phyloP scores from a whole-genome alignment of 2,329 filamentous ascomycete genomes.

The Xylaria multiplex region DNA sequence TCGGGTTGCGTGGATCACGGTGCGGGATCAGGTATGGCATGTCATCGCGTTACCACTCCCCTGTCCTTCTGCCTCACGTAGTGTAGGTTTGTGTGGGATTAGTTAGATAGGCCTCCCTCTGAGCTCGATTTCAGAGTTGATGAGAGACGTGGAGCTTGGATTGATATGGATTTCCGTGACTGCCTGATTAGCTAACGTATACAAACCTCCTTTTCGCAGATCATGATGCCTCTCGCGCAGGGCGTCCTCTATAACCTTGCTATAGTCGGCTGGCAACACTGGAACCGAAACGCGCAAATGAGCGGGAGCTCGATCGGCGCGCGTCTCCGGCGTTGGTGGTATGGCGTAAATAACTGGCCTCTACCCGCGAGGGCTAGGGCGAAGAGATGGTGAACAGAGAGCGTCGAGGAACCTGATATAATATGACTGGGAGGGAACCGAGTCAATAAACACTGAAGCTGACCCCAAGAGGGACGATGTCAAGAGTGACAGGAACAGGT shows the following conservation, averaged over 20 bases:
- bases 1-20: conserved; percentile 83
- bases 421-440: background rate
- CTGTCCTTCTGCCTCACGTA: background rate
- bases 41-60: background rate
- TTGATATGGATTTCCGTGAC: background rate
- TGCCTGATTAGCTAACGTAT: conserved; percentile 4
- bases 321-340: conserved; percentile 90
- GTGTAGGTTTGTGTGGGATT: too few relatives aligned
- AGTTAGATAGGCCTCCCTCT: too few relatives aligned
- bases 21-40: conserved; percentile 79
- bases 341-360: conserved; percentile 89
- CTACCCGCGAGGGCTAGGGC: conserved; percentile 58
- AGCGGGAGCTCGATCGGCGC: conserved; percentile 81
- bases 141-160: background rate
- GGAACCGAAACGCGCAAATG: conserved; percentile 82
- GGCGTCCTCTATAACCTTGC: conserved; percentile 89
- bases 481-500: background rate
- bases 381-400: conserved; percentile 7
- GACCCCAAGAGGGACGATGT: background rate
- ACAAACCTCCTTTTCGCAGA: conserved; percentile 57
- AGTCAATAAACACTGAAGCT: background rate
- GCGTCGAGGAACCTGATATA: background rate
- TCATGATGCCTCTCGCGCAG: conserved; percentile 87
- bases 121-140: too few relatives aligned
- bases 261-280: conserved; percentile 87